A percentile compares a stretch with the other conserved stretches of the same genome.
These are phyloP conservation scores for Taphrina pruni DNA, from an alignment of 1,139 yeast species.

Conservation along the genomic window DNA sequence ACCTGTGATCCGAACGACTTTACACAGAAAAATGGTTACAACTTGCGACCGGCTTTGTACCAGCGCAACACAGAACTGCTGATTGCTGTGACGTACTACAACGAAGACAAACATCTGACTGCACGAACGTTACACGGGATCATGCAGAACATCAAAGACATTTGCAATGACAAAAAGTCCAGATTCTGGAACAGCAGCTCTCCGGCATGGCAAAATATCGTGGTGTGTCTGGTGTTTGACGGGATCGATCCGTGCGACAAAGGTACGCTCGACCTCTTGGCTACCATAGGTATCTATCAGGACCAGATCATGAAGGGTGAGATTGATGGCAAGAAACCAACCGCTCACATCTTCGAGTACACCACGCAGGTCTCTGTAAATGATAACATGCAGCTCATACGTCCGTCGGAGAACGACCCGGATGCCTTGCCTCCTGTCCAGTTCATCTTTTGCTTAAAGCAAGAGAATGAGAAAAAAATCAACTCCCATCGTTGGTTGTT, in stretches of 20 bases:
- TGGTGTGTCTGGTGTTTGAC: slow-evolving; percentile 87
- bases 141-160: slow-evolving; percentile 86
- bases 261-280: slow-evolving; percentile 78
- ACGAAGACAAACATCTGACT: slow-evolving; percentile 84
- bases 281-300: slow-evolving; percentile 93
- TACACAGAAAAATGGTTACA: slow-evolving; percentile 68
- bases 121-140: slow-evolving; percentile 93
- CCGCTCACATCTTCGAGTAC: slow-evolving; percentile 74
- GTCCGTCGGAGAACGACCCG: slow-evolving; percentile 66
- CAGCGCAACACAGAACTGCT: slow-evolving; percentile 87
- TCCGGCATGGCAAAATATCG: slow-evolving; percentile 92
- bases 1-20: slow-evolving; percentile 85
- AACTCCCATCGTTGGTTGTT: slow-evolving; percentile 97
- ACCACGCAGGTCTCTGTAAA: slow-evolving; percentile 69
- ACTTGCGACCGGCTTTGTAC: slow-evolving; percentile 71
- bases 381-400: slow-evolving; percentile 56
- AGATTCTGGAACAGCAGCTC: slow-evolving; percentile 72
- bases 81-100: slow-evolving; percentile 89
- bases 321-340: slow-evolving; percentile 83
- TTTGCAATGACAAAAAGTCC: slow-evolving; percentile 69
- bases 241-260: slow-evolving; percentile 87
- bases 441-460: slow-evolving; percentile 83
- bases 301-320: slow-evolving; percentile 91
- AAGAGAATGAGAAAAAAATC: slow-evolving; percentile 85
- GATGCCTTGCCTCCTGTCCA: slow-evolving; percentile 78